A percentile compares a stretch with the other conserved stretches of the same genome.
phyloP scores from a whole-genome alignment of 2,329 filamentous ascomycete species.

The Xylariaceae sp. region DNA sequence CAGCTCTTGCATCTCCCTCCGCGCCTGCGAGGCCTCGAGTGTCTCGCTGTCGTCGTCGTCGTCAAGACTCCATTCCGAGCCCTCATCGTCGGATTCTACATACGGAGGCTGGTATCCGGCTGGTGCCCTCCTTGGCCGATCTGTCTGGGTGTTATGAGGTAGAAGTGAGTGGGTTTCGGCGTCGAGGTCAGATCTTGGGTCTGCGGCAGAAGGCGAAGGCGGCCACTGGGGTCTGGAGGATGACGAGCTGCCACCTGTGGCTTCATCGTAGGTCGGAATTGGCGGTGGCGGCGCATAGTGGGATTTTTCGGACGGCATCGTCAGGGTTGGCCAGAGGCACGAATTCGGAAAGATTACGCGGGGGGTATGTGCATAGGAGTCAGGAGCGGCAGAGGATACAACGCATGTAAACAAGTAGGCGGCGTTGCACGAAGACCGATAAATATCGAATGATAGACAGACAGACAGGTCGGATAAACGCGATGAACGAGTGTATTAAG shows the following conservation, averaged over 20 bases:
- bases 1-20: conserved; percentile 84
- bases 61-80: conserved; percentile 46
- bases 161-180: conserved; percentile 77
- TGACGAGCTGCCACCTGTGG: conserved; percentile 59
- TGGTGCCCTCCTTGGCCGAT: conserved; percentile 42
- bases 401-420: background rate
- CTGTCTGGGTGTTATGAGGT: conserved; percentile 43
- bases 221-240: conserved; percentile 50
- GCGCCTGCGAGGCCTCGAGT: conserved; percentile 57
- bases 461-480: no score
- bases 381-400: background rate
- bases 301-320: conserved; percentile 49
- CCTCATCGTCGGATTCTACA: conserved; percentile 58
- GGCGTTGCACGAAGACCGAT: background rate
- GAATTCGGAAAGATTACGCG: no score
- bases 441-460: background rate
- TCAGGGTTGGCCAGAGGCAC: conserved; percentile 9
- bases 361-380: conserved; percentile 14
- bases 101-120: conserved; percentile 74
- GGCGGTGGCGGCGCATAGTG: conserved; percentile 65
- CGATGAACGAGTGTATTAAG: no score
- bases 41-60: conserved; percentile 43
- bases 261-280: conserved; percentile 83
- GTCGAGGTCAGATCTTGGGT: conserved; percentile 65
- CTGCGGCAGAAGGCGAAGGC: conserved; percentile 56